Base-by-base conservation (phyloP, 331 rosid genomes). In the Cucumis variabilis region DNA sequence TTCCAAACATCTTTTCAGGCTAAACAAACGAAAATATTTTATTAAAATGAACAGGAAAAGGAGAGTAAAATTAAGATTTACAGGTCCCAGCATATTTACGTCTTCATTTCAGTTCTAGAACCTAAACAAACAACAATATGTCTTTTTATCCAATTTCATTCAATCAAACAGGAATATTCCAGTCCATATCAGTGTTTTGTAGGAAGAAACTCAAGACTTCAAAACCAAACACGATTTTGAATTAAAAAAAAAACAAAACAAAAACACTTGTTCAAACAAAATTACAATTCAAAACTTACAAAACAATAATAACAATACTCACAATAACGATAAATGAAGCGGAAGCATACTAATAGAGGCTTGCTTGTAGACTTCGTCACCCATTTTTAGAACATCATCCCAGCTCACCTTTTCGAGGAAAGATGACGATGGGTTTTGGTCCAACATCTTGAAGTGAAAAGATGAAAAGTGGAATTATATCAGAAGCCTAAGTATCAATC, bases 361-460 rank as follows among this genome's bases (percentile, higher is more conserved):
- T 79, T 97, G 98, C 87, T 93, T 95, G 5, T 93, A 93, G 86
- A 97, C 93, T 86, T 93, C 92, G 25, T 95, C 95, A 3, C 89
- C 93, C 95, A 94, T 93, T 84, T 93, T 91, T 9, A 93, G 14
- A 41, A 93, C 94, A 15, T 95, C 94, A 3, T 93, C 96, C 99
- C 99, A 94, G 72, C 76, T 81, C 82, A 94, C 95, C 92, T 91
- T 93, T 82, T 89, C 86, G 8, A 89, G 82, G 77, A 96, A 88
- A 76, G n/a, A n/a, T n/a, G 99, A 91, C 79, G 94, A 85, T 10
- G 97, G 90, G 0, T 89, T 88, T 90, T 92, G 96, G 88, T 94
- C 96, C 84, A 95, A 91, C 86, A 95, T 27, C 99, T 96, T 41
- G 37, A 14, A 8, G 13, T 21, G 51, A 68, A 41, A 80, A 21